These are phyloP conservation scores for Fusarium tjaetaba DNA, from an alignment of 2,329 filamentous ascomycete genomes.

Conservation along the genomic window DNA sequence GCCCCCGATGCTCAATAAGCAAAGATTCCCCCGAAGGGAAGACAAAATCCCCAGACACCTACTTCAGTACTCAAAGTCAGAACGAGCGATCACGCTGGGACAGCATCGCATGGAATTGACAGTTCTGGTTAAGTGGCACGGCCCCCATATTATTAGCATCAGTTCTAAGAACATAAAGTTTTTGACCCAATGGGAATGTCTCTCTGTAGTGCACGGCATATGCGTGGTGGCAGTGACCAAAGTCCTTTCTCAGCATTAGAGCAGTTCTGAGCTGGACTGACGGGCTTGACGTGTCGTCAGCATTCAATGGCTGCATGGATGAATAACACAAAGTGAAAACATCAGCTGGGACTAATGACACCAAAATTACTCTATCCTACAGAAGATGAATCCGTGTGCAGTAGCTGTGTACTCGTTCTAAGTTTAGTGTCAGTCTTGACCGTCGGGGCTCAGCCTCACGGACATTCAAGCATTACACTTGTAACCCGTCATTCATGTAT, in stretches of 20 bases:
- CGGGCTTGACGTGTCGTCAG: not conserved
- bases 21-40: too few species aligned
- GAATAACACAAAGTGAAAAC: not conserved
- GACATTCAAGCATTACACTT: not conserved
- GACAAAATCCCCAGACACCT: not conserved
- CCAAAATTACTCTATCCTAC: too few species aligned
- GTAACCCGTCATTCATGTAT: not conserved
- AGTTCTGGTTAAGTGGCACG: not conserved
- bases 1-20: not conserved
- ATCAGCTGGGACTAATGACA: not conserved
- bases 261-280: not conserved
- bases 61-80: too few species aligned
- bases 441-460: not conserved
- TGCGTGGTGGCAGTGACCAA: not conserved
- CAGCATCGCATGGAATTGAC: not conserved
- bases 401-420: not conserved
- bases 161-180: not conserved
- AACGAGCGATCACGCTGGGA: not conserved
- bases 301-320: not conserved
- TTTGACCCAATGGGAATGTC: not conserved
- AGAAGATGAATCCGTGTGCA: too few species aligned
- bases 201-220: not conserved
- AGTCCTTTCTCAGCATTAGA: conserved; percentile 8
- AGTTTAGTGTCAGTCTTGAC: not conserved
- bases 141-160: not conserved